Percentiles rank a stretch among this genome's conserved stretches.
Evolutionary conservation across 2,329 filamentous ascomycete species (phyloP).

Genomic region (Seiridium unicorne): DNA sequence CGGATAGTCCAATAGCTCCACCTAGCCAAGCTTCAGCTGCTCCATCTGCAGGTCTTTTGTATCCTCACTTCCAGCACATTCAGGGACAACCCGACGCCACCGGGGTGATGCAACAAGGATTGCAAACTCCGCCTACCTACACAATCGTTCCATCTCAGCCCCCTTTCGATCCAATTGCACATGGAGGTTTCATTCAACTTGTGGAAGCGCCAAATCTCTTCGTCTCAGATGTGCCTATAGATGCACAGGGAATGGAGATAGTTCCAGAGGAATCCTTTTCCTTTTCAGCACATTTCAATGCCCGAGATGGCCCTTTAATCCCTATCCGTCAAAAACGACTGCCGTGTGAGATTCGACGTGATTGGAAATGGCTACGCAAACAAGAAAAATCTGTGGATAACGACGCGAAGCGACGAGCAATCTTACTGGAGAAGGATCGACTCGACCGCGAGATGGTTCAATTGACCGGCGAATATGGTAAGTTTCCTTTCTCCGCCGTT

Average conservation of each 20-base stretch:
- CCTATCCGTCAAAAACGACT: conserved; percentile 5
- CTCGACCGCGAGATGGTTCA: conserved; percentile 9
- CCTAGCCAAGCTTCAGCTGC: not conserved
- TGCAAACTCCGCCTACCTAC: not conserved
- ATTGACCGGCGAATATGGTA: conserved; percentile 5
- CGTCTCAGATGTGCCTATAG: not conserved
- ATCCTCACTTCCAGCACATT: not conserved
- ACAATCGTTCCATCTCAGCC: not conserved
- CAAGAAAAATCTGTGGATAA: conserved; percentile 1
- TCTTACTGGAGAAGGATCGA: not conserved
- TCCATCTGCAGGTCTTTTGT: not conserved
- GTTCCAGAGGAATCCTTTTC: conserved; percentile 1
- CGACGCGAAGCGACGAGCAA: not conserved
- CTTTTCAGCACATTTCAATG: conserved; percentile 8
- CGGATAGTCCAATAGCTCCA: not conserved
- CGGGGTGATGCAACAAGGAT: not conserved
- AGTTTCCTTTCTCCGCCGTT: not conserved
- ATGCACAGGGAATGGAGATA: not conserved
- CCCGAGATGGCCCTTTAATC: not conserved
- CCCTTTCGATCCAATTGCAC: not conserved
- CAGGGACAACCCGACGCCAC: not conserved
- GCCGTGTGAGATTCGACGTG: conserved; percentile 11
- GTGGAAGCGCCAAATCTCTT: conserved; percentile 3
- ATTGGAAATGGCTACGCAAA: conserved; percentile 4
- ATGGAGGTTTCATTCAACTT: conserved; percentile 1